Conservation (phyloP, 2,329 filamentous ascomycete genomes). For the Aspergillus sp. region DNA sequence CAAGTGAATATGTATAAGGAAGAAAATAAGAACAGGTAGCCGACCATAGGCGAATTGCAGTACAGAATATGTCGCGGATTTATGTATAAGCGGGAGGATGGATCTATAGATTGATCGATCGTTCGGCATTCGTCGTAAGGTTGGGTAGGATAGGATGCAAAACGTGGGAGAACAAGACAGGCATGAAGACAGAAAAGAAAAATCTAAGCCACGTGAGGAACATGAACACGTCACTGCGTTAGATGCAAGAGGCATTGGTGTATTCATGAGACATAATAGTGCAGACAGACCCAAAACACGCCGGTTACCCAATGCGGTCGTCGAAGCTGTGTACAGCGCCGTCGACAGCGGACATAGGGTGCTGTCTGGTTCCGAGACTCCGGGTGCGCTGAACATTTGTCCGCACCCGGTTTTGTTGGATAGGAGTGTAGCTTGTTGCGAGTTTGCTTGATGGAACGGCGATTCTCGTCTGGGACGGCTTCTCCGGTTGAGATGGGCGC, state of each 20-base stretch:
- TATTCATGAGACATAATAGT: constrained; percentile 4
- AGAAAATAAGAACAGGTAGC: constrained; percentile 1
- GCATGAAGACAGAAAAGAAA: constrained; percentile 3
- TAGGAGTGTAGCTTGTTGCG: constrained; percentile 29
- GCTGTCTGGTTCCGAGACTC: constrained; percentile 24
- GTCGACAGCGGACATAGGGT: constrained; percentile 16
- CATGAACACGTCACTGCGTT: constrained; percentile 16
- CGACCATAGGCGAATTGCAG: no score
- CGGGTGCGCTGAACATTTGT: constrained; percentile 30
- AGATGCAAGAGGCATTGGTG: constrained; percentile 11
- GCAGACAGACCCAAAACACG: background rate
- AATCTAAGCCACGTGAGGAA: constrained; percentile 15
- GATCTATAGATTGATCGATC: no score
- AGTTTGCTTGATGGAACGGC: constrained; percentile 25
- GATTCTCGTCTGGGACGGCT: constrained; percentile 23
- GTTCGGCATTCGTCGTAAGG: constrained; percentile 5
- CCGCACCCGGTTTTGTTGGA: constrained; percentile 27
- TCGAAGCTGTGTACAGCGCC: constrained; percentile 19
- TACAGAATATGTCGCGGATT: no score
- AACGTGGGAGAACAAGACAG: background rate
- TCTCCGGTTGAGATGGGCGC: constrained; percentile 14
- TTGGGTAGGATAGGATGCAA: constrained; percentile 1
- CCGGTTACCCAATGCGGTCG: constrained; percentile 21
- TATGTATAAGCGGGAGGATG: no score
- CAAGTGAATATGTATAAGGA: background rate